Evolutionary conservation across 2,329 filamentous ascomycete genomes (phyloP).

Genomic region (Arthrinium puccinioides): DNA sequence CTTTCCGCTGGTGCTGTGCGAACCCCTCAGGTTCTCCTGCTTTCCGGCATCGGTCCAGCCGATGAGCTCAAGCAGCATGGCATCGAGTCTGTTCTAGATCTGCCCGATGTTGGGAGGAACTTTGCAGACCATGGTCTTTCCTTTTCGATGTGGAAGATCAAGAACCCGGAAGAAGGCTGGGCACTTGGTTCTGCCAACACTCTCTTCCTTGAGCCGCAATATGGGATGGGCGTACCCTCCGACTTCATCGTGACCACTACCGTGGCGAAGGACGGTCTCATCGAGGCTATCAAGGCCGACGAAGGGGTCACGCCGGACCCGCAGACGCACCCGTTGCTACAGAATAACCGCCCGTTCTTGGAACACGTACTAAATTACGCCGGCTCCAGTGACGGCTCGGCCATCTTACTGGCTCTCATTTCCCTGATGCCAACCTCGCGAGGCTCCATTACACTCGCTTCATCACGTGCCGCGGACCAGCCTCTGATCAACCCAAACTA

Average conservation of each 20-base stretch:
- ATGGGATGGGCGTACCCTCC: slow-evolving; percentile 24
- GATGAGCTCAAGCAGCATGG: slow-evolving; percentile 19
- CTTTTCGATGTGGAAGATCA: slow-evolving; percentile 22
- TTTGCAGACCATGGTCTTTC: slow-evolving; percentile 18
- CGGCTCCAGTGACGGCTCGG: slow-evolving; percentile 7
- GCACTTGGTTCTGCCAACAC: slow-evolving; percentile 25
- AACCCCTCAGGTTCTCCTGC: slow-evolving; percentile 25
- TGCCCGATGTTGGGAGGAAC: slow-evolving; percentile 17
- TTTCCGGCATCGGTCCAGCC: slow-evolving; percentile 24
- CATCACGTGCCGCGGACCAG: slow-evolving; percentile 6
- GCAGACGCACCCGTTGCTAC: slow-evolving; percentile 22
- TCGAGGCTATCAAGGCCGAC: slow-evolving; percentile 23
- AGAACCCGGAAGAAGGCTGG: slow-evolving; percentile 23
- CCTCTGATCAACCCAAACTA: slow-evolving; percentile 22
- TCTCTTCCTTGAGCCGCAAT: slow-evolving; percentile 26
- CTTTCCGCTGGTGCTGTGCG: slow-evolving; percentile 22
- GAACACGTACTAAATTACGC: slow-evolving; percentile 9
- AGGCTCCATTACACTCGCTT: slow-evolving; percentile 16
- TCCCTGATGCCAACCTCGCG: slow-evolving; percentile 18
- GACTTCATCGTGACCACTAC: slow-evolving; percentile 27
- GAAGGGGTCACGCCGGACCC: slow-evolving; percentile 22
- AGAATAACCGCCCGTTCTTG: slow-evolving; percentile 7
- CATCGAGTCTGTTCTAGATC: slow-evolving; percentile 21
- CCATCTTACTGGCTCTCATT: slow-evolving; percentile 9
- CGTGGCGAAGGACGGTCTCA: slow-evolving; percentile 20